These are phyloP conservation scores for Starmerella asiatica DNA, from an alignment of 805 yeast species.

Conservation along the genomic window DNA sequence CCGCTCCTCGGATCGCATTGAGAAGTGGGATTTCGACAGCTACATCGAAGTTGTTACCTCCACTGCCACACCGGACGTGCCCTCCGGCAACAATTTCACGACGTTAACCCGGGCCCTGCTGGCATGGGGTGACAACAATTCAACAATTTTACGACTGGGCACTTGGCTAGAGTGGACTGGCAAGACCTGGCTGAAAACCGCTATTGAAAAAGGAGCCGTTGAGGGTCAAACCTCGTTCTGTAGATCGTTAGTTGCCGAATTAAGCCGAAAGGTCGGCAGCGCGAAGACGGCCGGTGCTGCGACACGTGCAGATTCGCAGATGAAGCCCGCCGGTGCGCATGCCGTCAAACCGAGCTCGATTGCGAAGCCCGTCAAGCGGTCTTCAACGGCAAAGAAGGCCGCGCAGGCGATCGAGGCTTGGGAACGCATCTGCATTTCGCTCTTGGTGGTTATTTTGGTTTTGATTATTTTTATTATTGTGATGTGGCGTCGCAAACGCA, in stretches of 20 bases:
- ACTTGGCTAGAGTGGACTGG: constrained; percentile 74
- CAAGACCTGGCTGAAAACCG: constrained; percentile 78
- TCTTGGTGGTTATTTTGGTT: constrained; percentile 8
- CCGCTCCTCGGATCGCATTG: constrained; percentile 48
- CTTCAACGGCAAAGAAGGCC: constrained; percentile 14
- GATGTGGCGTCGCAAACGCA: constrained; percentile 2
- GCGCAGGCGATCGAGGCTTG: constrained; percentile 15
- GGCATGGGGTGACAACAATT: constrained; percentile 60
- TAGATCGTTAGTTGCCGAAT: constrained; percentile 33
- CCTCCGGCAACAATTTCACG: constrained; percentile 72
- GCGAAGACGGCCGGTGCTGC: constrained; percentile 13
- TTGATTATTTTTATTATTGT: constrained; percentile 10
- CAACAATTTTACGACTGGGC: constrained; percentile 54
- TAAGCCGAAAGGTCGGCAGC: constrained; percentile 19
- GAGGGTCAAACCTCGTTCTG: constrained; percentile 66
- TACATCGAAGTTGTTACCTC: constrained; percentile 48
- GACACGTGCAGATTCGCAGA: neutral
- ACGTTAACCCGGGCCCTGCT: constrained; percentile 30
- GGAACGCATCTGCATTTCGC: constrained; percentile 12
- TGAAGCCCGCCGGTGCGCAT: constrained; percentile 12
- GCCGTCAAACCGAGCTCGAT: constrained; percentile 6
- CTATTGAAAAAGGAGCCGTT: constrained; percentile 72
- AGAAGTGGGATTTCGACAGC: constrained; percentile 39
- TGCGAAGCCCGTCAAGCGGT: constrained; percentile 4
- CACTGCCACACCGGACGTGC: constrained; percentile 83